A percentile compares a stretch with the other conserved stretches of the same genome.
Evolutionary conservation across 1,139 yeast species (phyloP).

Genomic region (Geotrichum siamense): DNA sequence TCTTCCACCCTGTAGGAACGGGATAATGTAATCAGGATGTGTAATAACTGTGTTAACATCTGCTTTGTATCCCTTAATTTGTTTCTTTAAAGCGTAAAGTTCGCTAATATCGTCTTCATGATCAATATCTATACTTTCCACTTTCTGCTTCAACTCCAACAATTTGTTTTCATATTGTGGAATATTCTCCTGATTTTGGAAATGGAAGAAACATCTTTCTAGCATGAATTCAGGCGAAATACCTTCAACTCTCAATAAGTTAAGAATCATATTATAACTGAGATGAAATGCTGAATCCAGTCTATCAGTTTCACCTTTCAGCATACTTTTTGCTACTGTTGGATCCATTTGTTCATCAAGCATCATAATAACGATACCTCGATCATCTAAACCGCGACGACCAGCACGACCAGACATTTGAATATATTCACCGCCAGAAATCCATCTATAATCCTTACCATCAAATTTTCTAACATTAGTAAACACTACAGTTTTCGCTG

Average conservation of each 20-base stretch:
- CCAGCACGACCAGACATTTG: slow-evolving; percentile 99
- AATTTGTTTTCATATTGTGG: slow-evolving; percentile 71
- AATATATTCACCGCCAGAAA: slow-evolving; percentile 97
- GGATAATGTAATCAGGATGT: slow-evolving; percentile 81
- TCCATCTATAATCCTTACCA: slow-evolving; percentile 97
- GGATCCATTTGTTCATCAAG: slow-evolving; percentile 99
- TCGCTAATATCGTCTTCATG: slow-evolving; percentile 72
- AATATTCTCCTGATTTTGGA: slow-evolving; percentile 86
- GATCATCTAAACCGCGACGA: slow-evolving; percentile 97
- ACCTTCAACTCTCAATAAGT: slow-evolving; percentile 94
- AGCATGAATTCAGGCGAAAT: slow-evolving; percentile 97
- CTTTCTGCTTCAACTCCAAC: slow-evolving; percentile 44
- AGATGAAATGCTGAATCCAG: slow-evolving; percentile 94
- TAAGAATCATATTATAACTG: slow-evolving; percentile 95
- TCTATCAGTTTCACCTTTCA: slow-evolving; percentile 95
- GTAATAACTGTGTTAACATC: slow-evolving; percentile 82
- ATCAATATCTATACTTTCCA: slow-evolving; percentile 50
- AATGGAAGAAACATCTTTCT: slow-evolving; percentile 88
- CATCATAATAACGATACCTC: slow-evolving; percentile 99
- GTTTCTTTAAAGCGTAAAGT: slow-evolving; percentile 73
- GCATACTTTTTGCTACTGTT: slow-evolving; percentile 98
- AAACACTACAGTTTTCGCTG: slow-evolving; percentile 97
- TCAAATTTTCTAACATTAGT: slow-evolving; percentile 99
- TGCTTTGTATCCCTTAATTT: slow-evolving; percentile 57
- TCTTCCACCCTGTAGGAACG: slow-evolving; percentile 85